Evolutionary conservation across 2,329 filamentous ascomycete genomes (phyloP), one percentile per base, ranked within the genome.

Genomic region (Aspergillus versicolor): DNA sequence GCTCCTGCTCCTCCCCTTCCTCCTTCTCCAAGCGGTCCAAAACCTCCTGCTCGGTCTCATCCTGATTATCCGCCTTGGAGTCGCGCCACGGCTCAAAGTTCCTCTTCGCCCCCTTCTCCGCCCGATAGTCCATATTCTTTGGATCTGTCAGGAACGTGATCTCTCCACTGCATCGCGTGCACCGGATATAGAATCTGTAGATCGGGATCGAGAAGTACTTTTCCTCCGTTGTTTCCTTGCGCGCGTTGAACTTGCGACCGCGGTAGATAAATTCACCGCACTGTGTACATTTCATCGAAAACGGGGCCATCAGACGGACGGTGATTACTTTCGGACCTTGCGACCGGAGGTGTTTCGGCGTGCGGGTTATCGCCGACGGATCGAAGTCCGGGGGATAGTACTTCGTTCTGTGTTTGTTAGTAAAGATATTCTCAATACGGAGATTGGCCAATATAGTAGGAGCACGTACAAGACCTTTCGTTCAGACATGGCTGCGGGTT

Each of bases 111-210:
- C 94, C 93, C 49, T 83, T 82, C 73, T 95, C 84, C 75, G 84
- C 87, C 47, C 81, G 85, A 71, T 97, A 99, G 72, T 97, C 93
- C 82, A 92, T 91, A 30, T 92, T 92, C 74, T 95, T 95, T 0
- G 94, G 94, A 65, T 99, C 94, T 0, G 94, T 97, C 62, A 90
- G 88, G 79, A 97, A 96, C 0, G 90, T 92, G 65, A 97, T 96
- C 70, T 96, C 91, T 43, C 84, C 87, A 43, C 82, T 87, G 76
- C 93, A 97, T 47, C 91, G 80, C 34, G 92, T 96, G 76, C 93
- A 97, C 7, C 91, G 84, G 67, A 93, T 95, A 76, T 92, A 94
- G 80, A 97, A 97, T 30, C 89, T 85, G 77, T 88, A 94, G 62
- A 96, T 92, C 59, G 91, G 85, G 61, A 97, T 95, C 49, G 84